These are phyloP conservation scores for Exophiala viscosa DNA, from an alignment of 2,329 filamentous ascomycete genomes.

Conservation along the genomic window DNA sequence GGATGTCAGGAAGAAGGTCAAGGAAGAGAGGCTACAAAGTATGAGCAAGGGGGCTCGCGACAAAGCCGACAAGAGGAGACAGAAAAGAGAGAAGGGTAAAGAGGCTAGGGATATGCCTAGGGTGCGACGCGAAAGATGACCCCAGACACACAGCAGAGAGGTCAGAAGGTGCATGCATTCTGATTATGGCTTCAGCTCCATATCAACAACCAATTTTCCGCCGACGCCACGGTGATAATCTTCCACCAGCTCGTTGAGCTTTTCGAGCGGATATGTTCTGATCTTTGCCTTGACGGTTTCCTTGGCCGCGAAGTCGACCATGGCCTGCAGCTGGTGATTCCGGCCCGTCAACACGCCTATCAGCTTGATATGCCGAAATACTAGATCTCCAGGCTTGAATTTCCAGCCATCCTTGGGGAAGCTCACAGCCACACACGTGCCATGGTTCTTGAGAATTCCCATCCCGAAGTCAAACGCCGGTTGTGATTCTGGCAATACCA, in stretches of 20 bases:
- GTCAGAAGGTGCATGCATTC: background rate
- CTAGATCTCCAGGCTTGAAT: constrained; percentile 26
- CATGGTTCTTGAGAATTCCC: constrained; percentile 42
- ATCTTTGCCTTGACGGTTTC: constrained; percentile 21
- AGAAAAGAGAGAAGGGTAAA: constrained; percentile 83
- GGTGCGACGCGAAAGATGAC: constrained; percentile 22
- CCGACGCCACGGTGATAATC: constrained; percentile 44
- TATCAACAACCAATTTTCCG: constrained; percentile 46
- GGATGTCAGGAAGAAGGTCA: constrained; percentile 81
- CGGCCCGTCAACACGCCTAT: constrained; percentile 24
- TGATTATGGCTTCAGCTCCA: constrained; percentile 13
- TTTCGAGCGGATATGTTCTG: constrained; percentile 22
- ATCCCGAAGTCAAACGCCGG: constrained; percentile 48
- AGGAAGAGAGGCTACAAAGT: constrained; percentile 72
- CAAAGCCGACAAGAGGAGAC: constrained; percentile 75
- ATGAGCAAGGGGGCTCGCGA: constrained; percentile 85
- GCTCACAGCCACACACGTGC: constrained; percentile 46
- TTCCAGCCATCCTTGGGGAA: constrained; percentile 38
- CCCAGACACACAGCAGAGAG: background rate
- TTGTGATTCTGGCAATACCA: constrained; percentile 48
- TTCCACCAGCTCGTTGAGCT: constrained; percentile 27
- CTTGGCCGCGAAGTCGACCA: constrained; percentile 25
- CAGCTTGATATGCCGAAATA: constrained; percentile 28
- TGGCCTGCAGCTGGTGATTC: constrained; percentile 25
- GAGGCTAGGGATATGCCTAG: constrained; percentile 73